Evolutionary conservation across 2,329 filamentous ascomycete species (phyloP), one percentile per base, ranked within the genome.

Genomic region (Microsporum canis): DNA sequence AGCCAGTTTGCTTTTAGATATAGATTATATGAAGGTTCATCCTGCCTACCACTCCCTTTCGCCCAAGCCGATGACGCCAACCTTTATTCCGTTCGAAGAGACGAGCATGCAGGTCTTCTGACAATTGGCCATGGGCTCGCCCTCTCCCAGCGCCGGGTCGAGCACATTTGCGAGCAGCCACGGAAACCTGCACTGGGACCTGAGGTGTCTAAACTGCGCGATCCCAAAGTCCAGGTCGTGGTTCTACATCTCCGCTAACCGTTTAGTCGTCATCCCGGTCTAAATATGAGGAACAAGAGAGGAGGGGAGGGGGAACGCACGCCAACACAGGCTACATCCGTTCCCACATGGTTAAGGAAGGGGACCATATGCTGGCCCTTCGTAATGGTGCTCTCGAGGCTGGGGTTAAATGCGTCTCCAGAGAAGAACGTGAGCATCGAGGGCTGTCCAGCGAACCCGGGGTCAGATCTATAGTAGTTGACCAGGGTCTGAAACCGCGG

Each of bases 201-300:
- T 80, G 57, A 96, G 78, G 68, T 90, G 80, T 61, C 84, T 79
- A 71, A 91, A 91, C 71, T 95, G 90, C 60, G 82, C 80, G 45
- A 95, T 87, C 10, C 91, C 91, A 73, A 96, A 96, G 76, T 96
- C 91, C 60, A 96, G 84, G 71, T 96, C 91, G 72, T 96, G 91
- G 71, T 96, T 96, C 82, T 90, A 64, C 12, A 36, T 14, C 5
- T 51, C 45, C 45, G 14, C 10, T 10, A 12, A 55, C 14, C 31
- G 31, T 31, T 47, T 10, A 45, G 36, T 62, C 64, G 61, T 66
- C 62, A 65, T 33, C 27, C 38, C 27, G 3, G 14, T n/a, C 39
- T 17, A 58, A 27, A 5, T 58, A 57, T 33, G 14, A 7, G 3
- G 36, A n/a, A 43, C 17, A 8, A 29, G n/a, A 31, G 14, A 14